Base-by-base conservation (phyloP, 2,329 filamentous ascomycete species). In the Colletotrichum orbiculare region DNA sequence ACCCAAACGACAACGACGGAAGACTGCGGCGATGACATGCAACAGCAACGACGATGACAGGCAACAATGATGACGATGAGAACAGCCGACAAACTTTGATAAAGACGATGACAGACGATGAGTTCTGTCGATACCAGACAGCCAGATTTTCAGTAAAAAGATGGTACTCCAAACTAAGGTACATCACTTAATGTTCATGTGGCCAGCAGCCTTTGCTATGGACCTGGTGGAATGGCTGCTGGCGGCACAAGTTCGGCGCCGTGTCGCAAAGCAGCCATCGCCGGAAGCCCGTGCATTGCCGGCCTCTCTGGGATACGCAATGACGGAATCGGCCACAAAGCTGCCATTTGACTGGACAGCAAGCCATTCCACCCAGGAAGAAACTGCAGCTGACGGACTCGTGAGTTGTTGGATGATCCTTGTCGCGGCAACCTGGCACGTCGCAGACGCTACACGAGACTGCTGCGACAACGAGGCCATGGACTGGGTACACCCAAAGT, bases 291-390 rank as follows among this genome's bases (percentile, higher is more conserved):
- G 56, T 48, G 56, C 56, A 64, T 17, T 47, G 38, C 38, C 43
- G 50, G 15, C 56, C 60, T 53, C 38, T 52, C 65, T 58, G 53
- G 60, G 50, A 49, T 50, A 54, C 65, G 67, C 61, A 65, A 67
- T 67, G 54, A 66, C 61, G 67, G 65, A 60, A 67, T 65, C 49
- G 47, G 41, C 59, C 35, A 48, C 8, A 15, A 37, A 39, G 46
- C 12, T 38, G 39, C 38, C 38, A 17, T 62, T 47, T 62, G 46
- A 65, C 58, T 65, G 62, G 62, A 37, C 41, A 34, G 58, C 50
- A 25, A 25, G 10, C 37, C 59, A 49, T 54, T 50, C 61, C 49
- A 60, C 38, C 49, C 41, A 56, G 58, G 34, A 49, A 25, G 25
- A 25, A 25, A 25, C 4, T 25, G 25, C 25, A 25, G 25, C 25